phyloP scores from a whole-genome alignment of 345 rosid species.

The Mercurialis annua region DNA sequence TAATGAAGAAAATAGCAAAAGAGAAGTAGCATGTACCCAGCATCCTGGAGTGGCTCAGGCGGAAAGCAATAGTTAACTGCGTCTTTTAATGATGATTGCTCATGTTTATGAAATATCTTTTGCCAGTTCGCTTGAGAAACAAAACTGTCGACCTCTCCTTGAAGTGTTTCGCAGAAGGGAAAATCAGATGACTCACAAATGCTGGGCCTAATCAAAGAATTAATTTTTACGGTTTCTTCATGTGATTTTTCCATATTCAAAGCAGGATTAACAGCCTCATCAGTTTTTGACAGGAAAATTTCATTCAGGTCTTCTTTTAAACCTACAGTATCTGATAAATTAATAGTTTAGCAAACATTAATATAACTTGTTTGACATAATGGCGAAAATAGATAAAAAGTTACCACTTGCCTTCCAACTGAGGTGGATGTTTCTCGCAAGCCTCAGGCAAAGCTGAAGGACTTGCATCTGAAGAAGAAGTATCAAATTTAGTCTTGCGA shows the following conservation, averaged over 20 bases:
- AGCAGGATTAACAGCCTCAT: conserved; percentile 23
- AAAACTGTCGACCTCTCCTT: conserved; percentile 9
- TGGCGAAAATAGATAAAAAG: conserved; percentile 7
- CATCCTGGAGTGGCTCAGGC: conserved; percentile 22
- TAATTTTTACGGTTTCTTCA: conserved; percentile 20
- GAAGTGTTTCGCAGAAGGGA: not conserved
- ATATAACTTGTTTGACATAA: not conserved
- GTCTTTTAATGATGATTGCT: conserved; percentile 24
- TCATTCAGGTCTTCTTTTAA: conserved; percentile 29
- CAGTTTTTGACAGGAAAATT: conserved; percentile 17
- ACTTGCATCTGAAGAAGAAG: conserved; percentile 18
- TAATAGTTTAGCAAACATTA: not conserved
- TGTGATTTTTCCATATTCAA: conserved; percentile 19
- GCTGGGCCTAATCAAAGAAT: conserved; percentile 21
- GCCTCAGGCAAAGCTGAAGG: conserved; percentile 30
- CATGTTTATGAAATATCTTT: conserved; percentile 19
- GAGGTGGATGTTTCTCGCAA: conserved; percentile 16
- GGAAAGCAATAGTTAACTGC: conserved; percentile 16
- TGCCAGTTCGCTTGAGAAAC: conserved; percentile 23
- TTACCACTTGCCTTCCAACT: conserved; percentile 29
- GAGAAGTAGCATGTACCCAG: conserved; percentile 23
- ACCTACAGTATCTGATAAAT: conserved; percentile 23
- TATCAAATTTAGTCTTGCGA: conserved; percentile 26
- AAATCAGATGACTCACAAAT: conserved; percentile 18
- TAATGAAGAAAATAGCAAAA: not conserved